These are phyloP conservation scores for Besnoitia besnoiti DNA, from an alignment of 169 alveolate genomes.

Conservation along the genomic window DNA sequence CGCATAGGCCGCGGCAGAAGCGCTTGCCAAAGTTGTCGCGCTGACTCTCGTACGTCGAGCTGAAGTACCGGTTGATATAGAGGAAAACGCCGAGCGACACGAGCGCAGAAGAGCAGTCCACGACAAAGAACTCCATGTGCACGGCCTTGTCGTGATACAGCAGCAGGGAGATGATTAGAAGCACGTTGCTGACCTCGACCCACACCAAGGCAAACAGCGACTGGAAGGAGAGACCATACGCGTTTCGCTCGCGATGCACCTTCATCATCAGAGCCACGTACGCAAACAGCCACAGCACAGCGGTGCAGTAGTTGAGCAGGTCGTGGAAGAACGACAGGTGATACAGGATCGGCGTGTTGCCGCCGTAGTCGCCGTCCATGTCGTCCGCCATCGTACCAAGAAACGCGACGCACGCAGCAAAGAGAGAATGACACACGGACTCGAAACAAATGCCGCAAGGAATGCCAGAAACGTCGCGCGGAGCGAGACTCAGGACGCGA, in stretches of 20 bases:
- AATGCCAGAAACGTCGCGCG: too few species aligned
- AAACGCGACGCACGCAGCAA: neutral
- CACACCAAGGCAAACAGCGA: constrained; percentile 73
- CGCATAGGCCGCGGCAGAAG: constrained; percentile 22
- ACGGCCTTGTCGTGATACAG: constrained; percentile 54
- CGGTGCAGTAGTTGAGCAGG: constrained; percentile 71
- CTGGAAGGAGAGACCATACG: constrained; percentile 73
- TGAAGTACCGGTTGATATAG: constrained; percentile 55
- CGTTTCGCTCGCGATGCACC: constrained; percentile 67
- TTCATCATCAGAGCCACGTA: constrained; percentile 70
- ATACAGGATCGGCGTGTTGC: too few species aligned
- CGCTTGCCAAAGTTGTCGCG: constrained; percentile 75
- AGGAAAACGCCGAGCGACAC: constrained; percentile 65
- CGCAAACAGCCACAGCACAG: constrained; percentile 75
- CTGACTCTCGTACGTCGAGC: constrained; percentile 69
- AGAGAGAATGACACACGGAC: too few species aligned
- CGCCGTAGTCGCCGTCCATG: too few species aligned
- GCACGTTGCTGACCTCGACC: constrained; percentile 74
- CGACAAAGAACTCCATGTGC: constrained; percentile 71
- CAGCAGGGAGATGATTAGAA: constrained; percentile 61
- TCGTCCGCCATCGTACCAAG: neutral
- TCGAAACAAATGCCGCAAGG: too few species aligned
- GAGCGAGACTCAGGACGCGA: neutral
- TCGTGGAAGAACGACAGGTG: constrained; percentile 68
- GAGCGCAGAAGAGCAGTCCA: constrained; percentile 72